Base-by-base conservation (phyloP, 2,329 filamentous ascomycete genomes). In the Pseudogymnoascus sp. region DNA sequence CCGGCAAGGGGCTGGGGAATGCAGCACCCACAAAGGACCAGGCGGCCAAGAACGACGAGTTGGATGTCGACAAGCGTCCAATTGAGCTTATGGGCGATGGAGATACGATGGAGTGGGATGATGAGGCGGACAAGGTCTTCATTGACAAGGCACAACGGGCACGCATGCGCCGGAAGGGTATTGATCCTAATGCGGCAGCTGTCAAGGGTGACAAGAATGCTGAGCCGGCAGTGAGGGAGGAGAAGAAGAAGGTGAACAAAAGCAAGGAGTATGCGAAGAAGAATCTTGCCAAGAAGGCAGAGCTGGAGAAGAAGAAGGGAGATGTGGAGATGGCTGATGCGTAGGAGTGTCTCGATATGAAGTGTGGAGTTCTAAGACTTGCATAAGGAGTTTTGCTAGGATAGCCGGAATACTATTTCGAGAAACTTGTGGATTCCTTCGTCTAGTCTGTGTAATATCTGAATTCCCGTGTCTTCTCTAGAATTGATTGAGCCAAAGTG, bases 61-160 rank as follows among this genome's bases (percentile, higher is more conserved):
- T 78, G 43, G 75, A 84, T 63, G 74, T 88, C 16, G 89, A 95
- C 75, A 89, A 85, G 78, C 85, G 87, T 1, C 89, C 89, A 11
- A 86, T 91, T 63, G 73, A 78, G 11, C 65, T 72, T 14, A 63
- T 67, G 0, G 71, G 70, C 63, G 78, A 78, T 16, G 83, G 84
- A 65, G 79, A 79, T 59, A 93, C 93, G 73, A 89, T 86, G 60
- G 88, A 83, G 1, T 93, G 90, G 72, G 85, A 92, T 65, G 89
- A 91, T 0, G 85, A 88, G 0, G 88, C 87, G 72, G 90, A 93
- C 71, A 75, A 81, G 69, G 81, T 85, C 69, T 87, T 88, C 72
- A 91, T 93, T 46, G 83, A 88, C 71, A 85, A 85, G 70, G 89
- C 86, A n/a, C 86, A 87, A 79, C 83, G 84, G 68, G 91, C 89